These are phyloP conservation scores for Benincasa hispida DNA, from an alignment of 306 rosid species.

Conservation along the genomic window DNA sequence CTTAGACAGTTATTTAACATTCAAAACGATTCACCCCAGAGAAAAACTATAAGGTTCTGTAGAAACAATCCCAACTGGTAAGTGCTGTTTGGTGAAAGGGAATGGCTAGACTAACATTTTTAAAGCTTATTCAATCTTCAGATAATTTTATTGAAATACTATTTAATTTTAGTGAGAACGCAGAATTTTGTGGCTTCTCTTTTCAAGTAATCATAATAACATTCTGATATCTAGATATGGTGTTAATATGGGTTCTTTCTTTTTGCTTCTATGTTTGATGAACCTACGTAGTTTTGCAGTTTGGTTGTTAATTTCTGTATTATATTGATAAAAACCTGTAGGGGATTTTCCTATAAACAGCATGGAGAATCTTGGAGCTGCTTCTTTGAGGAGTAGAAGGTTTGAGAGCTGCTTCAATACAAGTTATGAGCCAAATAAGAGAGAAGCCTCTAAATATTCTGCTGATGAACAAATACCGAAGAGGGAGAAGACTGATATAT, in stretches of 20 bases:
- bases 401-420: conserved; percentile 34
- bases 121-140: neutral
- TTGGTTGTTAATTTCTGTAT: neutral
- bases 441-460: conserved; percentile 13
- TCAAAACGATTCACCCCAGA: neutral
- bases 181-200: neutral
- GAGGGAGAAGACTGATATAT: conserved; percentile 7
- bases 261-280: neutral
- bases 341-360: neutral
- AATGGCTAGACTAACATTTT: neutral
- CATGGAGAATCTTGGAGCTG: conserved; percentile 20
- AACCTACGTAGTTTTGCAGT: neutral
- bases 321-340: neutral
- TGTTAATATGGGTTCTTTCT: neutral
- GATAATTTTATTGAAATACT: neutral
- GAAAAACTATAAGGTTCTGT: neutral
- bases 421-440: conserved; percentile 27
- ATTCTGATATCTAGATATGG: neutral
- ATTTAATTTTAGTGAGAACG: neutral
- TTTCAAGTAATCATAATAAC: neutral
- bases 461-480: conserved; percentile 18
- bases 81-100: neutral
- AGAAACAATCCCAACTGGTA: neutral
- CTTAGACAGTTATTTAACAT: neutral
- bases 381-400: conserved; percentile 38